Base-by-base conservation (phyloP, 192 early-diverging fungal species). In the Chytriomyces sp. region DNA sequence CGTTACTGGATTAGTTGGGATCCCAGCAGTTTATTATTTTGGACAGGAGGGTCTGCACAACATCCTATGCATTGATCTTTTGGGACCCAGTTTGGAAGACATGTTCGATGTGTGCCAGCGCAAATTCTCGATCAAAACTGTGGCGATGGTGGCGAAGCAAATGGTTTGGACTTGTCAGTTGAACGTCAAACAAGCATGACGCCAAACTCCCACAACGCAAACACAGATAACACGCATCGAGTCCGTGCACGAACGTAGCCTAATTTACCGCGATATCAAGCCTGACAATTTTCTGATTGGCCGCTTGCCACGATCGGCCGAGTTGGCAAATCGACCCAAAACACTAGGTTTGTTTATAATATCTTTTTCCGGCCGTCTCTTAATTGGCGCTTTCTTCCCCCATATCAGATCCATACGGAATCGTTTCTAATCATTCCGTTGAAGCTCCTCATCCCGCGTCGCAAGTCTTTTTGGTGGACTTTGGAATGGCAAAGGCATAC, bases 31-130 rank as follows among this genome's bases (percentile, higher is more conserved):
- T 8, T 94, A 96, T 74, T 96, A 97, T 86, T 99, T 96, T 90
- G 96, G 96, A 53, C 94, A 96, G 77, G 97, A 99, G 81, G 95
- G 97, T 26, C 87, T 99, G n/a, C 92, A 99, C 82, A 97, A 96
- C 81, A 90, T 99, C 49, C 88, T 99, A 1, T 94, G 93, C 76
- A 94, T 99, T 60, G 97, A 99, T 78, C 86, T 99, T 61, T 87
- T 99, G n/a, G 97, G 97, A 1, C 94, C 95, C 16, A 92, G 90
- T 69, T 81, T 99, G 11, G 97, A 99, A 82, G 97, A 99, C 80
- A 85, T 97, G 70, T 99, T 99, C 88, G 97, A 99, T 82, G 89
- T 91, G 69, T 99, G 97, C 83, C 87, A 91, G 18, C 85, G 97
- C 76, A 94, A 92, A 81, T 97, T 99, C 75, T 86, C 88, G 8